Base-by-base conservation (phyloP, 805 yeast genomes). In the Candida arabinofermentans region DNA sequence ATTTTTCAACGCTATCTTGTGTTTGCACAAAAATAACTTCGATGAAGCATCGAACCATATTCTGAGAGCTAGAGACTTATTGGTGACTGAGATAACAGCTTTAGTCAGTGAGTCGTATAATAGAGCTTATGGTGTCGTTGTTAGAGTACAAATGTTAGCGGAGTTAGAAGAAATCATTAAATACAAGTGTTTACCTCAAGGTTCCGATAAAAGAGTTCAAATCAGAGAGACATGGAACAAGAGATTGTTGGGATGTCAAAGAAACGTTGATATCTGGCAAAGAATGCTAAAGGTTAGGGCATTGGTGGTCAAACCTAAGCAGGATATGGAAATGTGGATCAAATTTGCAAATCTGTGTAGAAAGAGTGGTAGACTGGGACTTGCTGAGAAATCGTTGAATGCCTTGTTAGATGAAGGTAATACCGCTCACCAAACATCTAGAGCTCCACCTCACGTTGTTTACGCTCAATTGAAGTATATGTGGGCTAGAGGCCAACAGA, bases 261-360 rank as follows among this genome's bases (percentile, higher is more conserved):
- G 93, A 53, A 93, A 93, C 65, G 98, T 93, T 39, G 99, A 93
- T 65, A 89, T 90, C n/a, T 93, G 99, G 99, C 97, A 91, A 61
- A 73, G 97, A 57, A 83, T 93, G 79, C 72, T 93, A 46, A 86
- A 90, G 59, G 96, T 91, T 2, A 74, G 99, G 42, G 91, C 97
- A 0, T 71, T 93, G 36, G 98, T 93, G 12, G 86, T 93, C 34
- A 83, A 84, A 49, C 99, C 99, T 2, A 87, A 90, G 51, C 95
- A 93, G 55, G 97, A 93, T 59, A 85, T 90, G 93, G 93, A 86
- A 40, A 87, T 90, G 77, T 89, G 98, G 96, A 91, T 93, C 55
- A 90, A 93, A 62, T 95, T 93, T 71, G 98, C 99, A 17, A 93
- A 93, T 57, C 69, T 93, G 43, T 89, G 98, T 60, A 77, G 99